These are phyloP conservation scores for Begonia loranthoides DNA, from an alignment of 306 rosid genomes.

Conservation along the genomic window DNA sequence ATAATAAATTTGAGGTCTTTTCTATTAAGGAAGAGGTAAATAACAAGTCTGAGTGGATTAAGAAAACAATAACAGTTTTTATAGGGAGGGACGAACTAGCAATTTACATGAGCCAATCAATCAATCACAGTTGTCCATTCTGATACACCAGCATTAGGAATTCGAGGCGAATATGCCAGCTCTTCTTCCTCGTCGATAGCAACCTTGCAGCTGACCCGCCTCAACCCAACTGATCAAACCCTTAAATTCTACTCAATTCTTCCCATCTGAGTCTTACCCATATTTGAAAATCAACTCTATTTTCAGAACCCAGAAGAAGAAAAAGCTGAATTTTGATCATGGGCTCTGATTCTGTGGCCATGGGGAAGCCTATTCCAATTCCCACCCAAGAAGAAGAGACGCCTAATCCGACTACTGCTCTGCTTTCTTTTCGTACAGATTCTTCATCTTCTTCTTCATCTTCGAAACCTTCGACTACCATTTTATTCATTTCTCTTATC, in stretches of 20 bases:
- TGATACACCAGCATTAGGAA: no score
- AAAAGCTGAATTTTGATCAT: conserved; percentile 11
- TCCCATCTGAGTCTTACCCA: not conserved
- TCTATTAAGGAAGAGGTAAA: no score
- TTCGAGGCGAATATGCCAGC: no score
- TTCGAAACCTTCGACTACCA: conserved; percentile 19
- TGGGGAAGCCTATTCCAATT: conserved; percentile 22
- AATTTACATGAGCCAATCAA: no score
- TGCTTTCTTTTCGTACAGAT: conserved; percentile 64
- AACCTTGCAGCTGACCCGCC: not conserved
- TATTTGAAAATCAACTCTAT: no score
- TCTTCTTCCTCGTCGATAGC: not conserved
- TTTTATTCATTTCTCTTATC: conserved; percentile 49
- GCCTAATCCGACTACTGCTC: conserved; percentile 31
- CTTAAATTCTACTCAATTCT: conserved; percentile 6
- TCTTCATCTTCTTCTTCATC: conserved; percentile 15
- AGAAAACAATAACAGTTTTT: no score
- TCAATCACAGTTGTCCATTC: no score
- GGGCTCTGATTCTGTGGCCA: conserved; percentile 42
- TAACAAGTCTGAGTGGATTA: no score
- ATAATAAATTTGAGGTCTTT: no score
- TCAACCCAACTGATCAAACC: not conserved
- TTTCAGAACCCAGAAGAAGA: not conserved
- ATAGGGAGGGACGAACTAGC: no score
- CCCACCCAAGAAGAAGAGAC: conserved; percentile 39